phyloP scores from a whole-genome alignment of 192 early-diverging fungal species.

The Pilobolus umbonatus region DNA sequence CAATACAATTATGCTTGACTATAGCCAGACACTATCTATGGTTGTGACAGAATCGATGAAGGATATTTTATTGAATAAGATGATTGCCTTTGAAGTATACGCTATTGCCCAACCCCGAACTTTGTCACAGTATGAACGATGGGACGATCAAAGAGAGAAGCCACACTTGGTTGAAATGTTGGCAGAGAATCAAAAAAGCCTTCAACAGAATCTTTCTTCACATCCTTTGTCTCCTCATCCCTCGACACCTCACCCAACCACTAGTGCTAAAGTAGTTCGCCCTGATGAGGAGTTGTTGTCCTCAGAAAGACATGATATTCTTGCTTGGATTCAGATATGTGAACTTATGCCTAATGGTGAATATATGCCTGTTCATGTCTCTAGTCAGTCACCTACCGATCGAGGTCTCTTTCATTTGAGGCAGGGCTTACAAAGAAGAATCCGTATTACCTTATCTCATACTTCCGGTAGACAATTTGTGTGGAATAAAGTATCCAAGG shows the following conservation, averaged over 20 bases:
- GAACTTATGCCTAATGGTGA: slow-evolving; percentile 61
- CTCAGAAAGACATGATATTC: slow-evolving; percentile 63
- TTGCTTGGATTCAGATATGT: slow-evolving; percentile 59
- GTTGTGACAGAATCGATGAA: slow-evolving; percentile 21
- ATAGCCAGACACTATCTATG: slow-evolving; percentile 45
- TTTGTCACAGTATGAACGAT: slow-evolving; percentile 41
- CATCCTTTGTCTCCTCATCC: slow-evolving; percentile 35
- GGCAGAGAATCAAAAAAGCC: background rate
- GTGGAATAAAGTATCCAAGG: slow-evolving; percentile 41
- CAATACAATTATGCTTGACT: slow-evolving; percentile 47
- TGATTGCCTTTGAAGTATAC: slow-evolving; percentile 49
- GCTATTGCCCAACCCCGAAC: slow-evolving; percentile 38
- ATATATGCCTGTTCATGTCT: slow-evolving; percentile 54
- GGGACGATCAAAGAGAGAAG: slow-evolving; percentile 46
- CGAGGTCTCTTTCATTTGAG: slow-evolving; percentile 56
- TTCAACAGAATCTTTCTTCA: slow-evolving; percentile 19
- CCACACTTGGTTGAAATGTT: slow-evolving; percentile 28
- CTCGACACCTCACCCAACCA: slow-evolving; percentile 27
- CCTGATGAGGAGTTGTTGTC: slow-evolving; percentile 55
- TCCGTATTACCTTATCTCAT: slow-evolving; percentile 60
- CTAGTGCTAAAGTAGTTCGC: slow-evolving; percentile 23
- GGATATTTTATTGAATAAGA: slow-evolving; percentile 14
- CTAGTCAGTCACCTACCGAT: slow-evolving; percentile 37
- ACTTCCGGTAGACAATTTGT: slow-evolving; percentile 60
- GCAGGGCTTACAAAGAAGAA: slow-evolving; percentile 72